Conservation (phyloP, 2,329 filamentous ascomycete species). For the Alternaria sp. region DNA sequence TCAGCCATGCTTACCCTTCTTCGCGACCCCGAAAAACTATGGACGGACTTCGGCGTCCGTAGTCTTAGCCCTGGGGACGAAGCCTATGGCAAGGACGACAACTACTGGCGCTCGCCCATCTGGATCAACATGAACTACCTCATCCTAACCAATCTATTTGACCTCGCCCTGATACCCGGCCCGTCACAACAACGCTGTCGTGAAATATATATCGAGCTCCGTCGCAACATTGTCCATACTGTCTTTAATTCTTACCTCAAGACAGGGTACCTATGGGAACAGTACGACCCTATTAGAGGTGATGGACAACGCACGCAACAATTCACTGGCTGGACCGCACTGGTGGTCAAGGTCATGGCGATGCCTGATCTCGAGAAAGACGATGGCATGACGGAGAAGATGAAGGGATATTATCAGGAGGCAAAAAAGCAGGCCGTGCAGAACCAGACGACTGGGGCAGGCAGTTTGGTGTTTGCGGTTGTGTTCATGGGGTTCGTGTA, state of each 20-base stretch:
- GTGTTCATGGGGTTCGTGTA: slow-evolving; percentile 31
- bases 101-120: slow-evolving; percentile 94
- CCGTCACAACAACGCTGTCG: slow-evolving; percentile 71
- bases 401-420: slow-evolving; percentile 33
- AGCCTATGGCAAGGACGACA: slow-evolving; percentile 85
- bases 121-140: slow-evolving; percentile 99
- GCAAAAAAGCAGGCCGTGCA: slow-evolving; percentile 30
- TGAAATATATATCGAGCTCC: slow-evolving; percentile 76
- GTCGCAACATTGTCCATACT: slow-evolving; percentile 84
- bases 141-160: slow-evolving; percentile 74
- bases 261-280: slow-evolving; percentile 98
- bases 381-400: slow-evolving; percentile 24
- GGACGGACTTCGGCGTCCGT: slow-evolving; percentile 83
- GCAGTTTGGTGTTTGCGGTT: slow-evolving; percentile 22
- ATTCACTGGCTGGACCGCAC: slow-evolving; percentile 98
- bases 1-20: slow-evolving; percentile 78
- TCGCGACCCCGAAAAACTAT: slow-evolving; percentile 79
- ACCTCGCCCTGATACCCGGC: slow-evolving; percentile 57
- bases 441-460: slow-evolving; percentile 25
- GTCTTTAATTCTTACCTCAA: slow-evolving; percentile 84
- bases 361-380: slow-evolving; percentile 73
- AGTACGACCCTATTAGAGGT: slow-evolving; percentile 94
- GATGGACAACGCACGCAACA: slow-evolving; percentile 94
- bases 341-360: slow-evolving; percentile 95
- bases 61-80: slow-evolving; percentile 82